Conservation (phyloP, 2,329 filamentous ascomycete species). For the Mollisiaceae sp. region DNA sequence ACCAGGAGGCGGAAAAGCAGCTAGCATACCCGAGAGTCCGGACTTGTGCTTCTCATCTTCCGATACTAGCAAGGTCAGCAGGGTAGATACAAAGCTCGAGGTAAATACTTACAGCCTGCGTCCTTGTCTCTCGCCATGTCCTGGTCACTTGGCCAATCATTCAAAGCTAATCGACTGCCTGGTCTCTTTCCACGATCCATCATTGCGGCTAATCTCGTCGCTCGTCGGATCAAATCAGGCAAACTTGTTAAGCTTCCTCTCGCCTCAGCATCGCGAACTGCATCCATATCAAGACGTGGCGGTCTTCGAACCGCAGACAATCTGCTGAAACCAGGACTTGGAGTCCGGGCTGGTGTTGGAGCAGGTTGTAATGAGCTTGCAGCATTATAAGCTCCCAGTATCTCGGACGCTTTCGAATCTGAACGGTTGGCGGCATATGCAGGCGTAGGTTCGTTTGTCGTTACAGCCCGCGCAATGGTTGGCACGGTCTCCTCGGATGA, state of each 20-base stretch:
- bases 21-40: constrained; percentile 63
- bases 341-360: constrained; percentile 24
- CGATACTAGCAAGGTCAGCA: constrained; percentile 26
- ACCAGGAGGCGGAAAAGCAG: constrained; percentile 67
- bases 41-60: constrained; percentile 36
- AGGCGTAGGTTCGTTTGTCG: constrained; percentile 25
- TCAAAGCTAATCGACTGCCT: constrained; percentile 60
- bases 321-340: constrained; percentile 45
- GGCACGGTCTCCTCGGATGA: constrained; percentile 36
- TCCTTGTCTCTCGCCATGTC: constrained; percentile 36
- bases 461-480: constrained; percentile 28
- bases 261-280: constrained; percentile 79
- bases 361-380: constrained; percentile 42
- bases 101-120: constrained; percentile 33
- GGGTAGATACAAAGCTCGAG: background rate
- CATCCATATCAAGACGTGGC: constrained; percentile 80
- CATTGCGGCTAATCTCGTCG: constrained; percentile 84
- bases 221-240: constrained; percentile 86
- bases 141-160: constrained; percentile 52
- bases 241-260: constrained; percentile 91
- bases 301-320: constrained; percentile 67
- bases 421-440: constrained; percentile 29
- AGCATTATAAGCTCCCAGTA: constrained; percentile 56
- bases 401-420: constrained; percentile 50
- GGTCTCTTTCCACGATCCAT: constrained; percentile 80